These are phyloP conservation scores for Suhomyces bokatorum DNA, from an alignment of 1,139 yeast species.

Conservation along the genomic window DNA sequence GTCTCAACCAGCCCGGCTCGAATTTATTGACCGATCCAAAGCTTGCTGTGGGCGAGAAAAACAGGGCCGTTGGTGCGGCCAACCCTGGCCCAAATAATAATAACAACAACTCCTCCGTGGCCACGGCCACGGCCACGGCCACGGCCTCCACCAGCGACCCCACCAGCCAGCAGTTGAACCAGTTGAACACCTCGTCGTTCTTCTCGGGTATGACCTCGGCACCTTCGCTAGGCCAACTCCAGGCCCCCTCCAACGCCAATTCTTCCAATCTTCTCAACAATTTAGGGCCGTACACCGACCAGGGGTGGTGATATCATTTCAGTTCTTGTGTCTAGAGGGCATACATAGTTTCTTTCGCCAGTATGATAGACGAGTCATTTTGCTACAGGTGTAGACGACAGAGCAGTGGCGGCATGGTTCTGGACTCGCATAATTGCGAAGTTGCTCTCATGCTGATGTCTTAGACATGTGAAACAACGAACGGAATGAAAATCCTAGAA, in stretches of 20 bases:
- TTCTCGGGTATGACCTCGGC: conserved; percentile 10
- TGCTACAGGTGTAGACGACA: neutral
- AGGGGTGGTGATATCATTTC: conserved; percentile 12
- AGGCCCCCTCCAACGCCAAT: neutral
- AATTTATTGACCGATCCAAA: conserved; percentile 6
- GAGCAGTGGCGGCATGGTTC: neutral
- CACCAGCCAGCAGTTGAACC: conserved; percentile 10
- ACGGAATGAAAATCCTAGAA: too few relatives aligned
- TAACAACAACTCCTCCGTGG: neutral
- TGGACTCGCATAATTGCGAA: too few relatives aligned
- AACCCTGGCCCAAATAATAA: neutral
- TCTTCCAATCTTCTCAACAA: conserved; percentile 10
- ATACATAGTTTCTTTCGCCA: neutral
- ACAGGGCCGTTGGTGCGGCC: conserved; percentile 1
- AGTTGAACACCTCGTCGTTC: conserved; percentile 11
- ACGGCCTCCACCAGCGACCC: conserved; percentile 5
- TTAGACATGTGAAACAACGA: too few relatives aligned
- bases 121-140: neutral
- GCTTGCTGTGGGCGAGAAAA: conserved; percentile 1
- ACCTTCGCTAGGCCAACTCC: neutral
- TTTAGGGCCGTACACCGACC: conserved; percentile 11
- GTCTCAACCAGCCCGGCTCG: conserved; percentile 3
- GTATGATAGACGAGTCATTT: too few relatives aligned
- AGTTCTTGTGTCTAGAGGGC: conserved; percentile 1
- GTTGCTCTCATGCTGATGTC: too few relatives aligned